phyloP scores from a whole-genome alignment of 371 early-diverging fungal species.

The Entomophthora muscae region DNA sequence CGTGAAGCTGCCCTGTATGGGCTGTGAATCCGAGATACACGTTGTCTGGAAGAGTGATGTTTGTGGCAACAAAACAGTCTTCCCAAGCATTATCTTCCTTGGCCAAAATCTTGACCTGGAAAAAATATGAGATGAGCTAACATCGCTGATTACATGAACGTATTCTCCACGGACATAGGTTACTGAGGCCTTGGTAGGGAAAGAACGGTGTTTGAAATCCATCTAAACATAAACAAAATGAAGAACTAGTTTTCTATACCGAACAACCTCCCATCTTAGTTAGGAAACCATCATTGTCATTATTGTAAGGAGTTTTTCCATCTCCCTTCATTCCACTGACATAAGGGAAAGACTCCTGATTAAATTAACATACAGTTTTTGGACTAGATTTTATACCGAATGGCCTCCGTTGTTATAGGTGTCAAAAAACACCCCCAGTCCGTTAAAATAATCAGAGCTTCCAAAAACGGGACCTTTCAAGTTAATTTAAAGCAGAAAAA shows the following conservation, averaged over 20 bases:
- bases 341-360: slow-evolving; percentile 56
- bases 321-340: slow-evolving; percentile 87
- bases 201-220: slow-evolving; percentile 49
- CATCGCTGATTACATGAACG: slow-evolving; percentile 35
- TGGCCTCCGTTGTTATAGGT: slow-evolving; percentile 81
- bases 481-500: too few species aligned
- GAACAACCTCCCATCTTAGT: slow-evolving; percentile 52
- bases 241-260: slow-evolving; percentile 16
- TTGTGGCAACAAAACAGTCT: slow-evolving; percentile 56
- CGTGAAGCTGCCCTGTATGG: slow-evolving; percentile 74
- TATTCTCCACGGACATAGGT: slow-evolving; percentile 52
- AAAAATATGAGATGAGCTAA: slow-evolving; percentile 1
- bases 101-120: slow-evolving; percentile 33
- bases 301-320: slow-evolving; percentile 69
- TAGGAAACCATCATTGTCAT: slow-evolving; percentile 56
- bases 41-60: slow-evolving; percentile 50
- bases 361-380: background rate
- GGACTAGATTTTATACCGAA: slow-evolving; percentile 25
- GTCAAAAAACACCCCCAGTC: slow-evolving; percentile 90
- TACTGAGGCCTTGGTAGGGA: slow-evolving; percentile 51
- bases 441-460: slow-evolving; percentile 64
- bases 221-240: slow-evolving; percentile 15
- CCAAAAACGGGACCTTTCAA: slow-evolving; percentile 77
- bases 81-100: slow-evolving; percentile 49
- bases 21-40: slow-evolving; percentile 81